phyloP scores from a whole-genome alignment of 176 grass and related monocot genomes.

The Paspalum vaginatum region DNA sequence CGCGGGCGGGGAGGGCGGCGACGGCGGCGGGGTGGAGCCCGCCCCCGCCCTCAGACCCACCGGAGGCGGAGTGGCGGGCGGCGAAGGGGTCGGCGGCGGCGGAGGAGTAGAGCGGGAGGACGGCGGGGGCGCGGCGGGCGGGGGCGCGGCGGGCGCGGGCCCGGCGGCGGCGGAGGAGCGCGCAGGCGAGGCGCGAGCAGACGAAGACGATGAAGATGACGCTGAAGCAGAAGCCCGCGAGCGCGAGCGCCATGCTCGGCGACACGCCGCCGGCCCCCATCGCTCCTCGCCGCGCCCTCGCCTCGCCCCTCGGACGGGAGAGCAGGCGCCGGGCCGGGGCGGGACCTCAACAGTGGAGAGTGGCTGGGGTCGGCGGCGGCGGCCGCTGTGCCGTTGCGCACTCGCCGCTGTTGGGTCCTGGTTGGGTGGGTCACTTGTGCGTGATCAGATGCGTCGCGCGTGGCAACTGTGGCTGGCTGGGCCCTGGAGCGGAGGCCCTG shows the following conservation, averaged over 20 bases:
- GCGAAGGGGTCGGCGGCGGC: background rate
- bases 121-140: conserved; percentile 16
- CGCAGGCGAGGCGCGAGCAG: conserved; percentile 87
- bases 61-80: background rate
- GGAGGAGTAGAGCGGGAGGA: conserved; percentile 36
- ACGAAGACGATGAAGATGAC: conserved; percentile 88
- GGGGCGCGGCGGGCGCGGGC: conserved; percentile 30
- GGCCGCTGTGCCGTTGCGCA: too few relatives aligned
- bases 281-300: background rate
- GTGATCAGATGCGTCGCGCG: too few relatives aligned
- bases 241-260: conserved; percentile 59
- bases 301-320: background rate
- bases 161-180: conserved; percentile 53
- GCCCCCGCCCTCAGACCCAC: too few relatives aligned
- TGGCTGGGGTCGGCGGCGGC: background rate
- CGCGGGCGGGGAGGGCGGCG: conserved; percentile 42
- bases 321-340: background rate
- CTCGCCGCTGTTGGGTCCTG: too few relatives aligned
- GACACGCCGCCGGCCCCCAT: conserved; percentile 40
- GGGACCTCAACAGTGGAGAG: background rate
- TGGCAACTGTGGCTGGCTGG: too few relatives aligned
- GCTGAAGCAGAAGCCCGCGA: conserved; percentile 86
- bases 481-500: too few relatives aligned
- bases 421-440: too few relatives aligned
- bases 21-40: conserved; percentile 40